Conservation (phyloP, 2,329 filamentous ascomycete species). For the Lachnellula hyalina region DNA sequence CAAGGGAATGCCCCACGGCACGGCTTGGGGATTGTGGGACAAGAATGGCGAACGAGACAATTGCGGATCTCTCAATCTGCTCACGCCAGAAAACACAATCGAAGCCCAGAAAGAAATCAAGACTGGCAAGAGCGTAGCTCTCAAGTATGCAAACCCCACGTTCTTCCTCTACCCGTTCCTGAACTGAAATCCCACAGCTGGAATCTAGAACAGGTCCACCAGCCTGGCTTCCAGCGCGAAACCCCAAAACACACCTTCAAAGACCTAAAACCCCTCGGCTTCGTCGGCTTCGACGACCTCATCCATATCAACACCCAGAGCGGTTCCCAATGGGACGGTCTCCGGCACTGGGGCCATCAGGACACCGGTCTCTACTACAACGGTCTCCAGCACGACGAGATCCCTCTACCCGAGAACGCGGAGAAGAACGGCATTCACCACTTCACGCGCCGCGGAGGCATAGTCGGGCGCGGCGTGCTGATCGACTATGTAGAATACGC, state of each 20-base stretch:
- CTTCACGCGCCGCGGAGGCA: slow-evolving; percentile 35
- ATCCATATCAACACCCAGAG: slow-evolving; percentile 44
- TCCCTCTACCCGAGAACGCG: slow-evolving; percentile 32
- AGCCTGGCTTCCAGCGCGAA: slow-evolving; percentile 17
- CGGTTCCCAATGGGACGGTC: slow-evolving; percentile 42
- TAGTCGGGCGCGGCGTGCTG: slow-evolving; percentile 50
- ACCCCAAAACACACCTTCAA: slow-evolving; percentile 10
- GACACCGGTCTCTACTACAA: slow-evolving; percentile 29
- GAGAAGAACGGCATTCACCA: slow-evolving; percentile 23
- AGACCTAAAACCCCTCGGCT: slow-evolving; percentile 25
- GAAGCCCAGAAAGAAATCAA: slow-evolving; percentile 37
- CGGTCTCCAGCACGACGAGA: slow-evolving; percentile 24
- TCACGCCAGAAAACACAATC: slow-evolving; percentile 38
- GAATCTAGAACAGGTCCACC: slow-evolving; percentile 11
- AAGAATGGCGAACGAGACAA: slow-evolving; percentile 42
- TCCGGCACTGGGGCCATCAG: slow-evolving; percentile 33
- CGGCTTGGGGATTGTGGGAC: slow-evolving; percentile 41
- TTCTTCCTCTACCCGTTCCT: neutral
- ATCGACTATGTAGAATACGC: slow-evolving; percentile 43
- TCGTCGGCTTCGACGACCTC: slow-evolving; percentile 48
- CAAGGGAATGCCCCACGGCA: slow-evolving; percentile 38
- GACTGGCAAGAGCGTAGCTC: slow-evolving; percentile 34
- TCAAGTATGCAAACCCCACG: slow-evolving; percentile 10
- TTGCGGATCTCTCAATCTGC: slow-evolving; percentile 40
- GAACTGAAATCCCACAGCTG: slow-evolving; percentile 5